These are phyloP conservation scores for Udeniomyces megalosporus DNA, from an alignment of 768 basidiomycete genomes.

Conservation along the genomic window DNA sequence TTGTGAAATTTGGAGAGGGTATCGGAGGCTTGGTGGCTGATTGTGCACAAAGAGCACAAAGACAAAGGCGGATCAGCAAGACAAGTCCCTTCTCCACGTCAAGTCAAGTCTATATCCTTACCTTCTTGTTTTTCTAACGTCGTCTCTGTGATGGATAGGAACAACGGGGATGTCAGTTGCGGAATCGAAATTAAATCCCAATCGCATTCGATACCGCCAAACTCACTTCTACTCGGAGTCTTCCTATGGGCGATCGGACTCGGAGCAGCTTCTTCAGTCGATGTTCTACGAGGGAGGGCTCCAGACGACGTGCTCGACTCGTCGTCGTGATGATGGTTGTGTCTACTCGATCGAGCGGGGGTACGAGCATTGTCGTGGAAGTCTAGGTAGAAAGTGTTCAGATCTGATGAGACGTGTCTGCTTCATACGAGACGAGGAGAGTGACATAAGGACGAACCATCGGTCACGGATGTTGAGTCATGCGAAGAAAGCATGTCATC, in stretches of 20 bases:
- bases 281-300: neutral
- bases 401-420: too few relatives aligned
- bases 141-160: slow-evolving; percentile 12
- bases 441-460: slow-evolving; percentile 15
- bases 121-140: slow-evolving; percentile 23
- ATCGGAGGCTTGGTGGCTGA: slow-evolving; percentile 49
- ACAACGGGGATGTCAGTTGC: slow-evolving; percentile 17
- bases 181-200: too few relatives aligned
- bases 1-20: slow-evolving; percentile 48
- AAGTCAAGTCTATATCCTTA: too few relatives aligned
- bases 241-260: slow-evolving; percentile 26
- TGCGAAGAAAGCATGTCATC: slow-evolving; percentile 60
- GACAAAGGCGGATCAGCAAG: too few relatives aligned
- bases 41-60: too few relatives aligned
- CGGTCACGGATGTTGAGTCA: slow-evolving; percentile 46
- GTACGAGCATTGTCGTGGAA: neutral
- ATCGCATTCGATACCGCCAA: too few relatives aligned
- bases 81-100: too few relatives aligned
- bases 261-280: slow-evolving; percentile 17
- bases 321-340: slow-evolving; percentile 7
- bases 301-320: slow-evolving; percentile 8
- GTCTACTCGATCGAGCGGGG: neutral
- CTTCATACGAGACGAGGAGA: too few relatives aligned
- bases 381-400: too few relatives aligned
- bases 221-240: slow-evolving; percentile 39